Evolutionary conservation across 2,329 filamentous ascomycete species (phyloP), one percentile per base, ranked within the genome.

Genomic region (Corinectria fuckeliana): DNA sequence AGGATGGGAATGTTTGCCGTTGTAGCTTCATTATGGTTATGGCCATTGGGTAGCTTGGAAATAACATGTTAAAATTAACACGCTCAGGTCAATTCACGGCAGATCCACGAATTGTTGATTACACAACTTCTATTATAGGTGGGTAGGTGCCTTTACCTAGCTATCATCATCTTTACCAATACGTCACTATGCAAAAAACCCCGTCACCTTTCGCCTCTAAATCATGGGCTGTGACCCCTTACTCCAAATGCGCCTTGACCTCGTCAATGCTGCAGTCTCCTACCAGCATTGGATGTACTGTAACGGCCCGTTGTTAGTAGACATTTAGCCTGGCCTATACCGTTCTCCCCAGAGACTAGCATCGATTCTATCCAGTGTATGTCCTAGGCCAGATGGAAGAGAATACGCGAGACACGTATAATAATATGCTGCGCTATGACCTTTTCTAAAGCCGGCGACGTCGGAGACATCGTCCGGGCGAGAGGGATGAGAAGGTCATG

Each of bases 231-330:
- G 50, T 50, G 45, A 54, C 23, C 39, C 42, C 38, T 50, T 50
- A 59, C 50, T 55, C 50, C 45, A n/a, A 39, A 48, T 50, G 50
- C 56, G 56, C 50, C 56, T 45, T 50, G 45, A 20, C 50, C 45
- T 45, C 30, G 36, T 45, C 23, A 38, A 45, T 39, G 32, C 34
- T 30, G 21, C 30, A 4, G 34, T 52, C 32, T 38, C 16, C 18
- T 34, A 47, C 54, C 23, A 14, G 32, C 16, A 13, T 23, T 50
- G 18, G 25, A 18, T n/a, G 26, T 42, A 21, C 34, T 48, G 42
- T 7, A 38, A 32, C 11, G 45, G 11, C 41, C 32, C 16, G 34
- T 13, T 36, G 45, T 8, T 10, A 18, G 20, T 20, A 26, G 26
- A 23, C 41, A 28, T 25, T 38, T 23, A 48, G 10, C n/a, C 14